A percentile compares a stretch with the other conserved stretches of the same genome.
These are phyloP conservation scores for Wilhelminamyces savonicus DNA, from an alignment of 805 yeast species.

Conservation along the genomic window DNA sequence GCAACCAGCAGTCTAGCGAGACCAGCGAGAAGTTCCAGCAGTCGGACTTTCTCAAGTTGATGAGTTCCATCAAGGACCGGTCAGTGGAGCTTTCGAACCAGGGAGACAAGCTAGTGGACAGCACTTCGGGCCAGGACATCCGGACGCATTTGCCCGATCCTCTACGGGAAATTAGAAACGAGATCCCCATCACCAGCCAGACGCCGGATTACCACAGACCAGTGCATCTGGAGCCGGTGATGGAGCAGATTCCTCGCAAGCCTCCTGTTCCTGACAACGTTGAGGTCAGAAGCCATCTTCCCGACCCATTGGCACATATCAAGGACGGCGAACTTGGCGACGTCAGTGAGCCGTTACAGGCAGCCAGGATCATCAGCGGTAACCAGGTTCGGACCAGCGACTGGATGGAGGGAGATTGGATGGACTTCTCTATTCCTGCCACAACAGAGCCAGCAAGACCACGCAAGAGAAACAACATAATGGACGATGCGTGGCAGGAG, in stretches of 20 bases:
- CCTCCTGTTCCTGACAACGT: background rate
- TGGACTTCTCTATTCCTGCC: slow-evolving; percentile 1
- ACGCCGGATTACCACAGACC: background rate
- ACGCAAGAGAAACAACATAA: slow-evolving; percentile 10
- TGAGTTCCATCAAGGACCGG: slow-evolving; percentile 31
- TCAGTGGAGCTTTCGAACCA: slow-evolving; percentile 27
- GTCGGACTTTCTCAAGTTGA: slow-evolving; percentile 31
- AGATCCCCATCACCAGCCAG: slow-evolving; percentile 1
- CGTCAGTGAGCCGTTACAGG: slow-evolving; percentile 26
- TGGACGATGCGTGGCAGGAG: slow-evolving; percentile 28
- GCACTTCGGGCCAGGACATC: slow-evolving; percentile 30
- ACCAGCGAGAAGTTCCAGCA: slow-evolving; percentile 29
- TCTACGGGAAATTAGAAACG: slow-evolving; percentile 4
- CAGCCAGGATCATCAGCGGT: slow-evolving; percentile 36
- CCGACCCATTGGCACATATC: slow-evolving; percentile 40
- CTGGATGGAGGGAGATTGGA: slow-evolving; percentile 34
- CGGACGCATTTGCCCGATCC: slow-evolving; percentile 16
- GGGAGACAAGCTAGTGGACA: slow-evolving; percentile 32
- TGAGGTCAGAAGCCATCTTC: slow-evolving; percentile 19
- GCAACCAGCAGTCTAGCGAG: slow-evolving; percentile 12
- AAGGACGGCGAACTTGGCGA: slow-evolving; percentile 30
- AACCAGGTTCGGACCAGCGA: slow-evolving; percentile 26
- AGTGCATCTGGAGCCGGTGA: background rate
- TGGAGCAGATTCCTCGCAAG: background rate
- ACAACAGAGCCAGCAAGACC: too few relatives aligned